Base-by-base conservation (phyloP, 176 grass and related monocot species). In the Oryza longistaminata region DNA sequence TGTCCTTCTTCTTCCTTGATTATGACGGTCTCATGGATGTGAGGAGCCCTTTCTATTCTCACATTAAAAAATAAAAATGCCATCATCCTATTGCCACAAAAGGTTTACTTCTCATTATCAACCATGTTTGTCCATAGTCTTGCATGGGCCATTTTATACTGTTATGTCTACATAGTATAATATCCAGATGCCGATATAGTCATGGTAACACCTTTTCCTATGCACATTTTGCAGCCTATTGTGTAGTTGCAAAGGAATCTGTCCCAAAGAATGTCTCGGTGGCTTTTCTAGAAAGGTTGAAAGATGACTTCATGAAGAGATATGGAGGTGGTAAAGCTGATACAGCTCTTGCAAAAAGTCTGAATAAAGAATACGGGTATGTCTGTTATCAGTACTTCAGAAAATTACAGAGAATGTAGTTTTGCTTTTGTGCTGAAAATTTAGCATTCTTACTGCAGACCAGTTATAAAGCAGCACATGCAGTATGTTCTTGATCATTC, bases 281-380 rank as follows among this genome's bases (percentile, higher is more conserved):
- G 55, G 92, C 95, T 19, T 94, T 97, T 88, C 87, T 97, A 62
- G 95, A 97, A 81, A 85, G 89, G 76, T 70, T 95, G 72, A 95
- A 95, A 88, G 83, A 86, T n/a, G 95, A 97, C 62, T 97, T 97
- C 80, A 97, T 29, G 70, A 95, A 91, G 80, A 95, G 80, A 97
- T 97, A 95, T 52, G 92, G 95, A 82, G 92, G 95, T 48, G 95
- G 95, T 66, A 97, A 97, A 87, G 95, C 95, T 46, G 95, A 90
- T 88, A 97, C 92, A 76, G 92, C 95, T 79, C 85, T 89, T 68
- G 92, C 92, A 73, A 97, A 97, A 86, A 93, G 95, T 85, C 85
- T 97, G 25, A 97, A 93, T 74, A 97, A 97, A 91, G 92, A 97
- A 83, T 97, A 93, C 37, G 93, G 92, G 94, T 97, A 88, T 82